Conservation (phyloP, 164 flowering plant genomes). For the Nymphaea thermarum region DNA sequence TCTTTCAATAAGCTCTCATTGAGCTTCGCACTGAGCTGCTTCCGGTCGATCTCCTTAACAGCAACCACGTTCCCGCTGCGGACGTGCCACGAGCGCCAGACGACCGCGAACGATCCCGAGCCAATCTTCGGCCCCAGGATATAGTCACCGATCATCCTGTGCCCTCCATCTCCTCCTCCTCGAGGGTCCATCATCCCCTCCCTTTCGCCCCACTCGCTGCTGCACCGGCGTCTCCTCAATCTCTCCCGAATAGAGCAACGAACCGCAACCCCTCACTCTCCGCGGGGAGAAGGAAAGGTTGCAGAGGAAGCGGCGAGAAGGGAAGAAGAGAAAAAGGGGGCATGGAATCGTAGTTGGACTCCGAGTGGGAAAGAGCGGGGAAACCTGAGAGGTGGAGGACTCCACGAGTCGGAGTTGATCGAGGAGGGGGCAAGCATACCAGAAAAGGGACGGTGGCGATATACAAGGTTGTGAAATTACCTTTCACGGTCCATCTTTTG, state of each 20-base stretch:
- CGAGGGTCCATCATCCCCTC: conserved; percentile 2
- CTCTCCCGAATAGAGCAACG: not conserved
- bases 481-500: no score
- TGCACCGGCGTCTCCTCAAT: not conserved
- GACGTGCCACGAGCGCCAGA: conserved; percentile 34
- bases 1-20: conserved; percentile 33
- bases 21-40: conserved; percentile 23
- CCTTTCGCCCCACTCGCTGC: not conserved
- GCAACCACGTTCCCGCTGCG: conserved; percentile 28
- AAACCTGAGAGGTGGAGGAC: not conserved
- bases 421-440: not conserved
- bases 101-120: conserved; percentile 50
- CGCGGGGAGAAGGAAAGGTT: not conserved
- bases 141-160: conserved; percentile 35
- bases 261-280: not conserved
- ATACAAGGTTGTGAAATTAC: no score
- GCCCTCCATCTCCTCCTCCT: conserved; percentile 3
- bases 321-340: not conserved
- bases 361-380: not conserved
- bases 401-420: not conserved
- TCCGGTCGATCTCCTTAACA: conserved; percentile 42
- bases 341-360: not conserved
- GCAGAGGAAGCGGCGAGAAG: not conserved
- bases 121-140: conserved; percentile 40
- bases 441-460: not conserved